Base-by-base conservation (phyloP, 192 early-diverging fungal species). In the Endogone sp. region DNA sequence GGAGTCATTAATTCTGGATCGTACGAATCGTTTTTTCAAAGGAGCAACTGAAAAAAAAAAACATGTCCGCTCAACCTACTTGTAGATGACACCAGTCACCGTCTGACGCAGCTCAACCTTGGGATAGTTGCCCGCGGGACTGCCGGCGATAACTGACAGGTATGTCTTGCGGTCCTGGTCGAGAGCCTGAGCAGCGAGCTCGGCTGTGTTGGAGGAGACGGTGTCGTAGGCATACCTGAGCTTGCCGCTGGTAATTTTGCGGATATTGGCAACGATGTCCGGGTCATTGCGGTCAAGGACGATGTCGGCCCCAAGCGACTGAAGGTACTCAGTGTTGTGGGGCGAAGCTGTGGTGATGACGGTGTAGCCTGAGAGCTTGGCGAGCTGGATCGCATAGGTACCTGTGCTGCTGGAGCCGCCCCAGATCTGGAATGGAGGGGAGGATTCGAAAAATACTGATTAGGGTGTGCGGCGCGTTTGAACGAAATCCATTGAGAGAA, bases 341-440 rank as follows among this genome's bases (percentile, higher is more conserved):
- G 81, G 63, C 23, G 79, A 83, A 25, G 81, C 86, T 0, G 88
- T 89, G 13, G 85, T 78, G 9, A 76, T 79, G n/a, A 89, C 75
- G 3, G 69, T 74, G 2, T 57, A 67, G 16, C 72, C 72, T 3
- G 66, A 30, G 62, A 56, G 11, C 21, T 22, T 56, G 16, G 66
- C 72, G 23, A 74, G 62, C 67, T 74, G 72, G 10, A 88, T 65
- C 4, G 74, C 88, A 67, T 86, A 79, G 71, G 74, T 72, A 3
- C 85, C 88, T 22, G 86, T 79, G 28, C 86, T 84, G 58, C 83
- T 84, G 61, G 84, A 70, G 0, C 88, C 88, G 4, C 72, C 88
- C 61, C 75, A 83, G 8, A 89, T 61, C 23, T 24, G 37, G 3
- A 30, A 2, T 24, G 37, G 3, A 30, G 1, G 21, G 27, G 37